These are phyloP conservation scores for Filosporella fistucella DNA, from an alignment of 495 filamentous ascomycete species.

Conservation along the genomic window DNA sequence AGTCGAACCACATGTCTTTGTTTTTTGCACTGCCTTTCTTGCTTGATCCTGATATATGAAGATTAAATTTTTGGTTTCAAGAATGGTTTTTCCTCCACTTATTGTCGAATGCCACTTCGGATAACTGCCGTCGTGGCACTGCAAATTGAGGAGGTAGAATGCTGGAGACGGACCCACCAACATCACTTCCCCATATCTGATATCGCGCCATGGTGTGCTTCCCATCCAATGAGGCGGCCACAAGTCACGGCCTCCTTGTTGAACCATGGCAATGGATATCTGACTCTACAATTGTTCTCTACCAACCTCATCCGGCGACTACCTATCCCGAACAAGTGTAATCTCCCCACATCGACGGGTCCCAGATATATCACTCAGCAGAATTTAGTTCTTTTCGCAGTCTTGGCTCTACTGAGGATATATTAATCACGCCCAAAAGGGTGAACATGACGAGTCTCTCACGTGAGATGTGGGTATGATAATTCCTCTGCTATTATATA, in stretches of 20 bases:
- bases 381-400: not conserved
- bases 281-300: too few species aligned
- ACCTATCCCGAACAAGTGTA: too few species aligned
- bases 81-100: not conserved
- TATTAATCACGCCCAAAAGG: too few species aligned
- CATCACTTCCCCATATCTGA: not conserved
- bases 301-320: too few species aligned
- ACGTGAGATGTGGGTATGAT: too few species aligned
- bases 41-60: not conserved
- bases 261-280: not conserved
- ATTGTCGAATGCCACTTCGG: not conserved
- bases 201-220: not conserved
- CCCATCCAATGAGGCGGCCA: not conserved
- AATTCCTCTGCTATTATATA: too few species aligned
- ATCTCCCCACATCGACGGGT: not conserved
- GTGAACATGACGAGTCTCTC: too few species aligned
- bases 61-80: not conserved
- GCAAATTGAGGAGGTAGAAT: not conserved
- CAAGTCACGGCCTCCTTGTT: not conserved
- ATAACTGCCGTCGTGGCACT: not conserved
- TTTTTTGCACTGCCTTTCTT: too few species aligned
- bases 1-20: not conserved
- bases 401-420: constrained; percentile 2
- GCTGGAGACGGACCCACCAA: not conserved
- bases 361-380: not conserved